These are phyloP conservation scores for Irpex sp. DNA, from an alignment of 1,284 basidiomycete species.

Conservation along the genomic window DNA sequence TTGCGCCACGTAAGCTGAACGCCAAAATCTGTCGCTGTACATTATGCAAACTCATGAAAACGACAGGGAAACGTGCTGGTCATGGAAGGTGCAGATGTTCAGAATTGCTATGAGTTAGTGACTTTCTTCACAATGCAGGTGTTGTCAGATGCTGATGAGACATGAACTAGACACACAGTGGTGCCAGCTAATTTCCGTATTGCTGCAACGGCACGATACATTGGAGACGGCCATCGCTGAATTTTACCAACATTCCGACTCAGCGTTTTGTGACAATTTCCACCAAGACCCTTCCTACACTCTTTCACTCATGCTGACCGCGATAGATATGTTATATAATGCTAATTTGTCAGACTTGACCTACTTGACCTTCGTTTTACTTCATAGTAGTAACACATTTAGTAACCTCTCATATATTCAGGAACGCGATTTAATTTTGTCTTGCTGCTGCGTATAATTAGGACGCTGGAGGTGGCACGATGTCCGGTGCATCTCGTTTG, in stretches of 20 bases:
- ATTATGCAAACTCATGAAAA: not conserved
- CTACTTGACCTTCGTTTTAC: too few relatives aligned
- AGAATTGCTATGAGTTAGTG: constrained; percentile 73
- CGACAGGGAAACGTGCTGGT: constrained; percentile 77
- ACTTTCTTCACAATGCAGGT: too few relatives aligned
- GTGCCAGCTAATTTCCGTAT: constrained; percentile 60
- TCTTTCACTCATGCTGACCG: not conserved
- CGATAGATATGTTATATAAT: too few relatives aligned
- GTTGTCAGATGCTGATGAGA: not conserved
- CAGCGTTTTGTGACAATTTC: not conserved
- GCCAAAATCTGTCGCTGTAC: not conserved
- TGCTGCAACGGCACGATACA: constrained; percentile 60
- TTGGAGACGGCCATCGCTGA: constrained; percentile 33
- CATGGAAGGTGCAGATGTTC: constrained; percentile 77
- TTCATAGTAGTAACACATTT: too few relatives aligned
- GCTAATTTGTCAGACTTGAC: too few relatives aligned
- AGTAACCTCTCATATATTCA: too few relatives aligned
- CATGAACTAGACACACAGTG: constrained; percentile 51
- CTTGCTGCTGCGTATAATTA: not conserved
- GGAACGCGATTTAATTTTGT: not conserved
- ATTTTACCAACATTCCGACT: not conserved
- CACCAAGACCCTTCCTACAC: not conserved
- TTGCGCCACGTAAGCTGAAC: constrained; percentile 69
- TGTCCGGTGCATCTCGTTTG: constrained; percentile 33
- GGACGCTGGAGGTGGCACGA: not conserved